Evolutionary conservation across 2,329 filamentous ascomycete species (phyloP), one percentile per base, ranked within the genome.

Genomic region (Xylariales sp.): DNA sequence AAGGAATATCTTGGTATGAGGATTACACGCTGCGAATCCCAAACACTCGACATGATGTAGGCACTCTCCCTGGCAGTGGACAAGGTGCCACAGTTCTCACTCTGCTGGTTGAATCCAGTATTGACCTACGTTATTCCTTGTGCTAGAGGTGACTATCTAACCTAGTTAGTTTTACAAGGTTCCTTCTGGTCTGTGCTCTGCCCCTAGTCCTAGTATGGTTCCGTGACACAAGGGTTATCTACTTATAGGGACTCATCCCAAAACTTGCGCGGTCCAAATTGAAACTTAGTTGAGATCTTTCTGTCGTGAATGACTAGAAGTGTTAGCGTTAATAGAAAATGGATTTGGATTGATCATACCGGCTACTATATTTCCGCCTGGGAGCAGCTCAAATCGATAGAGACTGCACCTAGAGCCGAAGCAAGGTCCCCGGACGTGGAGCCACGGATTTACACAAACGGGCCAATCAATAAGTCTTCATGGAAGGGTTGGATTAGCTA

Each of bases 11-110:
- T 10, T 18, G 12, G 6, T 32, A 10, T 10, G 14, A 0, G 34
- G 6, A 32, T 53, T 61, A 32, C 18, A 4, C 10, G 48, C 46
- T 23, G 23, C 23, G 23, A 61, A 61, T 14, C 3, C n/a, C 14
- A 53, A 18, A 18, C 58, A 61, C 39, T 46, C 48, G 34, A 34
- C 16, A 53, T 61, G 48, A 53, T 61, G 48, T 45, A 10, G 14
- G 30, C 46, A 61, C n/a, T 45, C 34, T 52, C 48, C 43, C 43
- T 23, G 43, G 9, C 55, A 58, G 36, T 23, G 48, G n/a, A 49
- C 6, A 23, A 52, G 34, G 48, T 52, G 18, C 23, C 23, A 23
- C 23, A 23, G 23, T 23, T 23, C 23, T 23, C 23, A 23, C 23
- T 23, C 23, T 23, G 23, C 23, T 23, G 23, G 23, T 23, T 23